A percentile compares a stretch with the other conserved stretches of the same genome.
These are phyloP conservation scores for Chalciporus piperatoides DNA, from an alignment of 1,284 basidiomycete species.

Conservation along the genomic window DNA sequence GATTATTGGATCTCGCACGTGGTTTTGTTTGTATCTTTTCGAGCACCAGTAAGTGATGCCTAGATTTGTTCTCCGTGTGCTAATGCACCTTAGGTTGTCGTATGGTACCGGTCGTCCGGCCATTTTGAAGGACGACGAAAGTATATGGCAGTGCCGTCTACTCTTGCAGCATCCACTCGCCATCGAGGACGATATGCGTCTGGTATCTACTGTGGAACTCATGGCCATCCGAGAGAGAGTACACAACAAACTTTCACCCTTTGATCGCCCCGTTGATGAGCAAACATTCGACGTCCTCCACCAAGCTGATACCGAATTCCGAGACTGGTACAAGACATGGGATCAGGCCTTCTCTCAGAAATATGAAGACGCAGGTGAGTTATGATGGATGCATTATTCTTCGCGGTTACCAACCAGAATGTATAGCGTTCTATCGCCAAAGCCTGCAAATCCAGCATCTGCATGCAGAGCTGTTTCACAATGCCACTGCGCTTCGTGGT, in stretches of 20 bases:
- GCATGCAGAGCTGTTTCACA: slow-evolving; percentile 78
- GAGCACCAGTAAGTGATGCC: slow-evolving; percentile 76
- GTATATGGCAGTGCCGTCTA: slow-evolving; percentile 76
- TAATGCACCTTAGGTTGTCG: slow-evolving; percentile 57
- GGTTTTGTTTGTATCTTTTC: slow-evolving; percentile 89
- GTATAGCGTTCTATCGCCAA: slow-evolving; percentile 74
- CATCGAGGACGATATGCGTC: slow-evolving; percentile 88
- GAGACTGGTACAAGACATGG: slow-evolving; percentile 72
- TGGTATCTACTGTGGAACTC: slow-evolving; percentile 89
- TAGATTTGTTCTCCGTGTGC: neutral
- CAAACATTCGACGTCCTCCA: slow-evolving; percentile 61
- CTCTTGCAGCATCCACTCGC: slow-evolving; percentile 85
- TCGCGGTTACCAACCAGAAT: neutral
- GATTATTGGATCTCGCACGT: slow-evolving; percentile 77
- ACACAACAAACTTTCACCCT: slow-evolving; percentile 65
- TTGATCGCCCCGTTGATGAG: slow-evolving; percentile 65
- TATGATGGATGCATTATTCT: neutral
- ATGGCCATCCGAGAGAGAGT: slow-evolving; percentile 78
- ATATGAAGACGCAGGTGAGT: slow-evolving; percentile 72
- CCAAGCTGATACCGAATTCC: slow-evolving; percentile 64
- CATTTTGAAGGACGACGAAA: slow-evolving; percentile 88
- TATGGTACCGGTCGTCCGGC: slow-evolving; percentile 92
- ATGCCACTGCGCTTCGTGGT: slow-evolving; percentile 71
- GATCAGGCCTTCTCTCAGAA: slow-evolving; percentile 76
- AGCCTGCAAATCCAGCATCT: slow-evolving; percentile 77